Conservation (phyloP, 164 flowering plant genomes). For the Chloranthus sessilifolius region DNA sequence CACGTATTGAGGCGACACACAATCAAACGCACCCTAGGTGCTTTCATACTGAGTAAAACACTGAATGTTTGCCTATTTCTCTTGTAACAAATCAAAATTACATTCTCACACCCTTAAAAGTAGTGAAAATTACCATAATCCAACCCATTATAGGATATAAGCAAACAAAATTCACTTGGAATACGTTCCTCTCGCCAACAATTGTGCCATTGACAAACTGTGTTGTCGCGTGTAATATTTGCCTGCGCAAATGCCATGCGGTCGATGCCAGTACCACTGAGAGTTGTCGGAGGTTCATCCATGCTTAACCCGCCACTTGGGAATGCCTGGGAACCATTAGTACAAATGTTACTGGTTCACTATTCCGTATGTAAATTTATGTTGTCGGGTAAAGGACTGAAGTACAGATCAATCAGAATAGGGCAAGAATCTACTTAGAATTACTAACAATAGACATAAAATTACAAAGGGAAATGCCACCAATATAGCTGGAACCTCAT, state of each 20-base stretch:
- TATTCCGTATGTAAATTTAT: constrained; percentile 92
- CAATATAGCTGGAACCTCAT: constrained; percentile 97
- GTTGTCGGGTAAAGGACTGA: constrained; percentile 91
- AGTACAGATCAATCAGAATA: constrained; percentile 2
- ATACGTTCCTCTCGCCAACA: constrained; percentile 91
- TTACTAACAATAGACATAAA: background rate
- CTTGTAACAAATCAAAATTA: too few species aligned
- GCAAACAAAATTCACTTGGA: constrained; percentile 54
- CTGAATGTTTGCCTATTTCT: too few species aligned
- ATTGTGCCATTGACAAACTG: constrained; percentile 92
- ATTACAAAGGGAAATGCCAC: background rate
- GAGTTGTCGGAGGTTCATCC: constrained; percentile 98
- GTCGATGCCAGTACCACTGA: constrained; percentile 95
- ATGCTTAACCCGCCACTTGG: constrained; percentile 90
- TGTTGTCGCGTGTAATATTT: constrained; percentile 93
- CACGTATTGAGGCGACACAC: too few species aligned
- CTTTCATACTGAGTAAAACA: too few species aligned
- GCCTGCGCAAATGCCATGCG: constrained; percentile 89
- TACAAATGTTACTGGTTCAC: constrained; percentile 85
- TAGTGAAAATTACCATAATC: too few species aligned
- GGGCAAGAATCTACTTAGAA: background rate
- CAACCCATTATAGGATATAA: too few species aligned
- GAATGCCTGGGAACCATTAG: constrained; percentile 79
- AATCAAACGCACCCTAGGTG: too few species aligned
- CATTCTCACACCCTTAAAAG: too few species aligned